Conservation (phyloP, 1,284 basidiomycete genomes). For the Phaffia rhodozyma region DNA sequence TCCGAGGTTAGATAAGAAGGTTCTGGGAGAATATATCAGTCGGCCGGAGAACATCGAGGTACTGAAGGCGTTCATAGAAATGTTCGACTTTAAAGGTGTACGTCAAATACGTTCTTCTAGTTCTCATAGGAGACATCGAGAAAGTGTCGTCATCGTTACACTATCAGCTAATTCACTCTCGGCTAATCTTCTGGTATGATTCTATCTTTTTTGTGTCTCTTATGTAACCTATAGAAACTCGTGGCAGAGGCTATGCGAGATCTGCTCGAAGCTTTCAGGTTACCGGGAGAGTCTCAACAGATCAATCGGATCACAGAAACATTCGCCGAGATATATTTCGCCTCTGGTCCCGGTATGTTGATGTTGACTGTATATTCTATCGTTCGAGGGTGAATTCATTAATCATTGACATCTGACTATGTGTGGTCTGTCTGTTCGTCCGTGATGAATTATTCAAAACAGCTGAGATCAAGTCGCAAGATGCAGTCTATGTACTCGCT, state of each 20-base stretch:
- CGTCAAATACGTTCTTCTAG: constrained; percentile 26
- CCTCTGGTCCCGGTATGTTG: constrained; percentile 57
- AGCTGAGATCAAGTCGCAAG: constrained; percentile 81
- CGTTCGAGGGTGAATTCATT: neutral
- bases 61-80: constrained; percentile 71
- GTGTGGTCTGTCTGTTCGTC: neutral
- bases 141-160: constrained; percentile 9
- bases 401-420: neutral
- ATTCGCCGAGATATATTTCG: constrained; percentile 85
- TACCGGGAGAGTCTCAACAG: constrained; percentile 92
- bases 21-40: constrained; percentile 88
- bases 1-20: constrained; percentile 78
- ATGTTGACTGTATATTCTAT: constrained; percentile 1
- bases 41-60: constrained; percentile 76
- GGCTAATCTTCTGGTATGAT: neutral
- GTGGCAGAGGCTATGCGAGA: constrained; percentile 93
- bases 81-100: constrained; percentile 84
- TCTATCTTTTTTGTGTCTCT: neutral
- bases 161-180: too few species aligned
- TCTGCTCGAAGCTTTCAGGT: constrained; percentile 80
- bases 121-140: neutral
- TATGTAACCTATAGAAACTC: constrained; percentile 51
- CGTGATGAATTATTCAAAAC: neutral
- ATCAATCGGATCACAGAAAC: constrained; percentile 90
- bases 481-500: constrained; percentile 87